Evolutionary conservation across 2,329 filamentous ascomycete species (phyloP).

Genomic region (Ophiocordyceps camponoti-floridani): DNA sequence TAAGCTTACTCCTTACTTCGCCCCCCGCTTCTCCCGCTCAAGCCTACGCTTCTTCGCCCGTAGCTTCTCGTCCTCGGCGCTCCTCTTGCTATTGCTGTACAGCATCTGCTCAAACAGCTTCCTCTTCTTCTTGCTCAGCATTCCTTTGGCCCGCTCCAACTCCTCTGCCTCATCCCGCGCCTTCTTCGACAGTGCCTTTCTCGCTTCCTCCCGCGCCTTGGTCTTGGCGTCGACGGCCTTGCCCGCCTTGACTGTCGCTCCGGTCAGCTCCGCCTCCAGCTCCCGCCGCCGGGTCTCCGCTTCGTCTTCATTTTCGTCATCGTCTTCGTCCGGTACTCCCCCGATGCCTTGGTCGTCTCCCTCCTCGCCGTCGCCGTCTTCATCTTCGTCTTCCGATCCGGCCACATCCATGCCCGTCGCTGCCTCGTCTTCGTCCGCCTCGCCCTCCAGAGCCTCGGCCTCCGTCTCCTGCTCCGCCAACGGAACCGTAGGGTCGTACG

Average conservation of each 20-base stretch:
- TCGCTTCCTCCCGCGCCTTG: conserved; percentile 51
- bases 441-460: conserved; percentile 60
- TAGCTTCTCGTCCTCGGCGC: conserved; percentile 73
- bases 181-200: conserved; percentile 52
- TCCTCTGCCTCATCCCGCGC: conserved; percentile 68
- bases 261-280: conserved; percentile 79
- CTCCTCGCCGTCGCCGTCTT: conserved; percentile 29
- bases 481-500: conserved; percentile 78
- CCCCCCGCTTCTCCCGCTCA: conserved; percentile 42
- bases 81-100: conserved; percentile 86
- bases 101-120: conserved; percentile 97
- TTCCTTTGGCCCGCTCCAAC: conserved; percentile 83
- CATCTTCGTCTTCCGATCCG: conserved; percentile 28
- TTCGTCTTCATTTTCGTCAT: conserved; percentile 28
- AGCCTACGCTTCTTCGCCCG: conserved; percentile 80
- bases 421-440: conserved; percentile 52
- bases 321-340: conserved; percentile 25
- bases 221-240: conserved; percentile 29
- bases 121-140: conserved; percentile 95
- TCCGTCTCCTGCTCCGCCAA: conserved; percentile 79
- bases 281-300: conserved; percentile 67
- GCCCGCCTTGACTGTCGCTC: conserved; percentile 35
- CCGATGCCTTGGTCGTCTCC: conserved; percentile 21
- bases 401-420: conserved; percentile 46
- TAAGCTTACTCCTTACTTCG: conserved; percentile 9